A percentile compares a stretch with the other conserved stretches of the same genome.
These are phyloP conservation scores for Atkinsonella texensis DNA, from an alignment of 2,329 filamentous ascomycete genomes.

Conservation along the genomic window DNA sequence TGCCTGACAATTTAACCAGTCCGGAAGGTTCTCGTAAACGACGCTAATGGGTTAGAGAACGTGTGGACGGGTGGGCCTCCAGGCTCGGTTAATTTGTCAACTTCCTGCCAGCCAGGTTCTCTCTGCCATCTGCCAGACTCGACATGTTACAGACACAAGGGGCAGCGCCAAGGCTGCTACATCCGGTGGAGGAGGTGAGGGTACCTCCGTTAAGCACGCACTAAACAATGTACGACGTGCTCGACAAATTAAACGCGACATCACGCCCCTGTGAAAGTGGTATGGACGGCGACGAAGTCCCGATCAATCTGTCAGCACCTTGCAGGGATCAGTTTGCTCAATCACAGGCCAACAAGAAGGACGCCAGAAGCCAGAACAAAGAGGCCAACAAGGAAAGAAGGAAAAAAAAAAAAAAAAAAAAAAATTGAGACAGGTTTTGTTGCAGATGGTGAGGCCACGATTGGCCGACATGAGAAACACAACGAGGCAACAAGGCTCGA, in stretches of 20 bases:
- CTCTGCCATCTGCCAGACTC: background rate
- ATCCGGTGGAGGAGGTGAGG: background rate
- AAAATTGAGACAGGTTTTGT: slow-evolving; percentile 5
- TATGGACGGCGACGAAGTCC: too few species aligned
- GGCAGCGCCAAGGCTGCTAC: background rate
- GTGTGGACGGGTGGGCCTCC: too few species aligned
- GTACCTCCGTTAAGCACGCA: background rate
- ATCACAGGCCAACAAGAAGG: background rate
- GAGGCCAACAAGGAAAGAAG: background rate
- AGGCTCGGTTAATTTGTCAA: too few species aligned
- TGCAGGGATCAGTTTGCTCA: too few species aligned
- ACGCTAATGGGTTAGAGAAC: too few species aligned
- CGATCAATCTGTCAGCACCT: too few species aligned
- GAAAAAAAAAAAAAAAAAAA: background rate
- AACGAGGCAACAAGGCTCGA: background rate
- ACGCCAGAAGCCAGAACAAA: background rate
- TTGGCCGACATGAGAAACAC: slow-evolving; percentile 8
- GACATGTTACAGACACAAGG: background rate
- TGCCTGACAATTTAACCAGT: too few species aligned
- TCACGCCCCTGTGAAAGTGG: too few species aligned
- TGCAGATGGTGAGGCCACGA: slow-evolving; percentile 9
- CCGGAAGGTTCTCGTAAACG: too few species aligned
- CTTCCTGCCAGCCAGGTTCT: background rate
- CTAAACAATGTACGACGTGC: background rate
- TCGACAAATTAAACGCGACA: too few species aligned